Evolutionary conservation across 768 basidiomycete genomes (phyloP), one percentile per base, ranked within the genome.

Genomic region (Mycena sanguinolenta): DNA sequence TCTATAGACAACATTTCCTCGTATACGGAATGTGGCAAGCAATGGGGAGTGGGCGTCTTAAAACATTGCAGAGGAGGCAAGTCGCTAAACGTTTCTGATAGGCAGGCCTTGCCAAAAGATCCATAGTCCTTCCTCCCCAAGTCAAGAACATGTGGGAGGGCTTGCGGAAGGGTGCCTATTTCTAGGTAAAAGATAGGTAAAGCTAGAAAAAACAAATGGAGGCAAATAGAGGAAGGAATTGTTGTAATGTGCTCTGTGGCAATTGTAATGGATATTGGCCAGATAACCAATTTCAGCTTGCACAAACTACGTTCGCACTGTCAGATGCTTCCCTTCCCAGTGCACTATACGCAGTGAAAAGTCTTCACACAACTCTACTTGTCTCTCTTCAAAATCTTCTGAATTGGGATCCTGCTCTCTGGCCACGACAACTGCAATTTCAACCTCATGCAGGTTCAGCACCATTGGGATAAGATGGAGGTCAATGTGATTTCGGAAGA

Each of bases 321-420:
- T 34, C 32, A 34, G 32, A 34, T 10, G 32, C 32, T 34, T 34
- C 32, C 32, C 32, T 34, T 34, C 32, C 32, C 32, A 34, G 4
- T 34, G 6, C 10, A 34, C 32, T 34, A 34, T 34, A 34, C 32
- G 32, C 6, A 34, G 10, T 34, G 32, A 34, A 34, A 10, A 34
- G 4, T 34, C 32, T 34, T 34, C 32, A 34, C 32, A 34, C 32
- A 25, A 52, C 13, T 50, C 49, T 62, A 52, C 25, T 52, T 8
- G 46, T 50, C 23, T 10, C 49, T 52, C 34, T 30, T 62, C 60
- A 62, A 62, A 62, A 49, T 62, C 30, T 23, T 52, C 60, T 52
- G 60, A 36, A 52, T 62, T 46, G 34, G 46, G 60, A 62, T 62
- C 49, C 49, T 62, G 60, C 60, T 62, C 60, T 62, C 60, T 62